These are phyloP conservation scores for Amanita jacksonii DNA, from an alignment of 768 basidiomycete species.

Conservation along the genomic window DNA sequence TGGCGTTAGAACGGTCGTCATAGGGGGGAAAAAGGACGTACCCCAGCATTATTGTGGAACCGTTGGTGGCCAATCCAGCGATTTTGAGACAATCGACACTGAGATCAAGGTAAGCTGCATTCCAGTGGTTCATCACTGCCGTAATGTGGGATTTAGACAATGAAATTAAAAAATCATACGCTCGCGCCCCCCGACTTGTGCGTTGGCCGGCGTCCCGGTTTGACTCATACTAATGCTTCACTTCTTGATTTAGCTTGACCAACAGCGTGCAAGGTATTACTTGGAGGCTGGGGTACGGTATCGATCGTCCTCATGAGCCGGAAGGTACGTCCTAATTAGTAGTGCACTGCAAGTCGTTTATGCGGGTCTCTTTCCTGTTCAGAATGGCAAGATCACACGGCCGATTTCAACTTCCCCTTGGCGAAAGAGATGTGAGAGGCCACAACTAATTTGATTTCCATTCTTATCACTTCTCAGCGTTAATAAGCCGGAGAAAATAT, in stretches of 20 bases:
- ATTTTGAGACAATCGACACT: conserved; percentile 49
- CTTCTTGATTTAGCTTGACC: conserved; percentile 26
- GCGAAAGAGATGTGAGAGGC: conserved; percentile 36
- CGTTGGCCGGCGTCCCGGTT: conserved; percentile 14
- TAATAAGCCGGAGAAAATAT: conserved; percentile 47
- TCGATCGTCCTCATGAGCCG: conserved; percentile 39
- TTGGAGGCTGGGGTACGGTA: conserved; percentile 54
- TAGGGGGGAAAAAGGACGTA: conserved; percentile 40
- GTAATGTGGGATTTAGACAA: conserved; percentile 24
- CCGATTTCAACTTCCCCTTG: conserved; percentile 41
- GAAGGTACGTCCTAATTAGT: conserved; percentile 32
- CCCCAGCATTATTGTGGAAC: conserved; percentile 51
- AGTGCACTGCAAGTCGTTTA: background rate
- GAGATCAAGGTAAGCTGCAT: conserved; percentile 37
- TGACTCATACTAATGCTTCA: background rate
- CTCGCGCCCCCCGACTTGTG: conserved; percentile 55
- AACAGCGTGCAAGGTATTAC: conserved; percentile 55
- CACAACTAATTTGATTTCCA: background rate
- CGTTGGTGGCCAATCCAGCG: conserved; percentile 54
- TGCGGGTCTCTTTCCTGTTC: conserved; percentile 12
- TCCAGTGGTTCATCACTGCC: background rate
- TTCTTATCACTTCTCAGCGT: conserved; percentile 26
- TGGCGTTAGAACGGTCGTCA: conserved; percentile 45
- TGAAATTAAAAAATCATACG: conserved; percentile 41
- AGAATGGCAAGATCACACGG: conserved; percentile 52